Conservation (phyloP, 371 early-diverging fungal species). For the Syncephalastrum sp. region DNA sequence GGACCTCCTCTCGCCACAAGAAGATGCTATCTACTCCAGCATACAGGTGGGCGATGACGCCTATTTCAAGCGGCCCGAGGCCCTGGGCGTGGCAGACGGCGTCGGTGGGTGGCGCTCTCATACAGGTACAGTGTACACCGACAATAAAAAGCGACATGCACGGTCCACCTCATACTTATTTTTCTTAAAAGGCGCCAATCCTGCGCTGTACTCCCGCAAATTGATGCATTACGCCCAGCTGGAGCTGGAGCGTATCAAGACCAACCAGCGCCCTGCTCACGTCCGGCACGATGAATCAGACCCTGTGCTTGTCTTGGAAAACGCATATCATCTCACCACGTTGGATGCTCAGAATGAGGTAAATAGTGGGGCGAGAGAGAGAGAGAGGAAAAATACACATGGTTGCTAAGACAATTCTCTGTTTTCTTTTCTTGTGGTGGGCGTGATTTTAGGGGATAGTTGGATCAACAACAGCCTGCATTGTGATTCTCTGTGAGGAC, state of each 20-base stretch:
- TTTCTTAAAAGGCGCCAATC: constrained; percentile 64
- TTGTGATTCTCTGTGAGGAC: constrained; percentile 83
- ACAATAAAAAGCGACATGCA: constrained; percentile 3
- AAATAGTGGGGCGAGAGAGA: not conserved
- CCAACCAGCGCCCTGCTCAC: constrained; percentile 22
- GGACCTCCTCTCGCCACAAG: constrained; percentile 43
- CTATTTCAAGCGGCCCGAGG: constrained; percentile 73
- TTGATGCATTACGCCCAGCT: constrained; percentile 85
- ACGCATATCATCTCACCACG: constrained; percentile 26
- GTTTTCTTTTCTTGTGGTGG: constrained; percentile 2
- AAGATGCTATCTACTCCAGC: constrained; percentile 77
- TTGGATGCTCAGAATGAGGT: constrained; percentile 29
- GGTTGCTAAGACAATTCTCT: not conserved
- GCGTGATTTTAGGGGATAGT: constrained; percentile 26
- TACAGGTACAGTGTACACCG: constrained; percentile 20
- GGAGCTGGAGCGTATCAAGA: constrained; percentile 71
- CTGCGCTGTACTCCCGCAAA: constrained; percentile 82
- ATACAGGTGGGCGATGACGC: constrained; percentile 83
- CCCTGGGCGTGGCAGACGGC: constrained; percentile 84
- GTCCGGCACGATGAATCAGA: constrained; percentile 16
- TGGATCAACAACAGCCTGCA: constrained; percentile 87
- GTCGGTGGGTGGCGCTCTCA: constrained; percentile 80
- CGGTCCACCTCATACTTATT: constrained; percentile 2
- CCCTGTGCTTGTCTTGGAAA: constrained; percentile 24
- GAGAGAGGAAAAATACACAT: not conserved